Evolutionary conservation across 208 protist species (phyloP), one percentile per base, ranked within the genome.

Genomic region (Trypanosoma avium): DNA sequence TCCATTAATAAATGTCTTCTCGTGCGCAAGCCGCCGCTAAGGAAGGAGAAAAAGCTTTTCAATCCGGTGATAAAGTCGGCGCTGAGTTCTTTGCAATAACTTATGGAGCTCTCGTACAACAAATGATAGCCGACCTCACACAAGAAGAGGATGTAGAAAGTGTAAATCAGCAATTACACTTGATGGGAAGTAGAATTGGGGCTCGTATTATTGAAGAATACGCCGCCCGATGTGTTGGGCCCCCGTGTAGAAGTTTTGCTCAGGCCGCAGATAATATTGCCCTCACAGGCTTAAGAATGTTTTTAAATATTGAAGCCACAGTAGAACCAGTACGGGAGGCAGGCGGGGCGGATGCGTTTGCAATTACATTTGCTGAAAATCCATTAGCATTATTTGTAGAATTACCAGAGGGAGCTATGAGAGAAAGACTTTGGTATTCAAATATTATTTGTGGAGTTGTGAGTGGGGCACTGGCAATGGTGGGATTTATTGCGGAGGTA

Each of bases 401-500:
- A 78, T 70, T 99, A 59, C 98, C 98, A 3, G 96, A 98, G 1
- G 75, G 95, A 2, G 84, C 87, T 42, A 71, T 93, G 59, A 63
- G 77, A 40, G 67, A 92, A 42, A 66, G 70, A 43, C 79, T 99
- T 36, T 95, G 84, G 69, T 99, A 99, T 70, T 98, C 86, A 17
- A 99, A 99, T 75, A 69, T 99, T 15, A 76, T 99, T 17, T 98
- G 97, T 68, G 98, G 98, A 26, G 97, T 99, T 8, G 86, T 99
- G 7, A 70, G 87, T 12, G 98, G 98, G 15, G 95, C 96, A 29
- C 71, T 99, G 13, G 93, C 97, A 54, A 89, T 98, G 81, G 88
- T 99, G 1, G 84, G 90, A 15, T 92, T 96, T 62, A 70, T 91
- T 32, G 83, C 90, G 1, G 82, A 97, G 67, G 83, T 79, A 15